Evolutionary conservation across 78 protist genomes (phyloP).

Genomic region (Andalucia godoyi): DNA sequence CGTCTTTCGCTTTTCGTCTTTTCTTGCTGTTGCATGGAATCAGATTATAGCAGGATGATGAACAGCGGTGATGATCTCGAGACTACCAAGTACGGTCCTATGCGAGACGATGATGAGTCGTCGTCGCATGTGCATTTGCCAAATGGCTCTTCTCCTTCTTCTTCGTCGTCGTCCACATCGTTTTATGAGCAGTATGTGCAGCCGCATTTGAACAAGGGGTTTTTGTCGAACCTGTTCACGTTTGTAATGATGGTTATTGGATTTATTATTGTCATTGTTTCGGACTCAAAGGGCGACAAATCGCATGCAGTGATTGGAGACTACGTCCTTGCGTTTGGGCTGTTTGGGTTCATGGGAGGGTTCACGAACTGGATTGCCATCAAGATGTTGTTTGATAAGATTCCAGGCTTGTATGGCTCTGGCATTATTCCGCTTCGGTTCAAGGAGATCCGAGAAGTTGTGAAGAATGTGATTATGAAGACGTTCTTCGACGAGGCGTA

Average conservation of each 20-base stretch:
- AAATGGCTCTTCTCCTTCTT: no score
- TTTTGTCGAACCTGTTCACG: not conserved
- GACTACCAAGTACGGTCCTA: no score
- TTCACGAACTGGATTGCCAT: slow-evolving; percentile 49
- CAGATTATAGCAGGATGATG: no score
- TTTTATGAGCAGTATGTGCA: not conserved
- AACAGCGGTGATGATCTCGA: no score
- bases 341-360: slow-evolving; percentile 48
- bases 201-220: not conserved
- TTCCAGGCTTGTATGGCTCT: slow-evolving; percentile 33
- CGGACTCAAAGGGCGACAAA: not conserved
- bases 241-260: not conserved
- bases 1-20: no score
- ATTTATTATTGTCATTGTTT: not conserved
- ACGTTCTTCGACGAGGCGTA: slow-evolving; percentile 7
- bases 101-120: no score
- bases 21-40: no score
- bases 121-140: no score
- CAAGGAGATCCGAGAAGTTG: slow-evolving; percentile 16
- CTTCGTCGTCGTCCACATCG: no score
- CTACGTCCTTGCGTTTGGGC: slow-evolving; percentile 23
- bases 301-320: not conserved
- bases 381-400: slow-evolving; percentile 43
- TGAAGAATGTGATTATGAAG: slow-evolving; percentile 13
- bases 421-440: slow-evolving; percentile 40